Evolutionary conservation across 176 grass and related monocot species (phyloP).

Genomic region (Stipa capillata): DNA sequence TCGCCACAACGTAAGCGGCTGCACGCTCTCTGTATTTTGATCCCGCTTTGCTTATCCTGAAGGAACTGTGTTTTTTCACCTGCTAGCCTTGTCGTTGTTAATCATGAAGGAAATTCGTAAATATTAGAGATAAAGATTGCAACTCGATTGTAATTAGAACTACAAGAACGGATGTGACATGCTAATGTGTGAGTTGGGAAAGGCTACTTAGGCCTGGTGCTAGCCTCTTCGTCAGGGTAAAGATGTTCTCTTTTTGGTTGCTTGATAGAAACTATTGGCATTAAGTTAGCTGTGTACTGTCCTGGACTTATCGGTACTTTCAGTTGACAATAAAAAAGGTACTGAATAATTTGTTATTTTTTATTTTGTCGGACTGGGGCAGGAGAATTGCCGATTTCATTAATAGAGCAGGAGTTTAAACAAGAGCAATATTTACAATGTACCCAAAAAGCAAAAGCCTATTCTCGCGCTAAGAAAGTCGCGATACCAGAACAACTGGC

Average conservation of each 20-base stretch:
- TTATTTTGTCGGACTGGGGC: too few relatives aligned
- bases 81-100: background rate
- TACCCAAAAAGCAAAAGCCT: too few relatives aligned
- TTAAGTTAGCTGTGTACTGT: background rate
- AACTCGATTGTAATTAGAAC: background rate
- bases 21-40: background rate
- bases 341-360: background rate
- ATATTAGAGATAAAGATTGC: background rate
- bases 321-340: background rate
- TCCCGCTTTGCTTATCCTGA: background rate
- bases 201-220: background rate
- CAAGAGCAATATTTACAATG: too few relatives aligned
- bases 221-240: background rate
- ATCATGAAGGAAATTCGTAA: background rate
- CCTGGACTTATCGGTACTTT: background rate
- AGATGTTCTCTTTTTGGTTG: background rate
- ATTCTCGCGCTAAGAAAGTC: too few relatives aligned
- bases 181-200: background rate
- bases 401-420: too few relatives aligned
- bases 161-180: background rate
- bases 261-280: background rate
- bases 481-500: too few relatives aligned
- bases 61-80: background rate
- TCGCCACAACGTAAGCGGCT: conserved; percentile 74
- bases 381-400: too few relatives aligned